Evolutionary conservation across 1,284 basidiomycete species (phyloP).

Genomic region (Ceratobasidium sp.): DNA sequence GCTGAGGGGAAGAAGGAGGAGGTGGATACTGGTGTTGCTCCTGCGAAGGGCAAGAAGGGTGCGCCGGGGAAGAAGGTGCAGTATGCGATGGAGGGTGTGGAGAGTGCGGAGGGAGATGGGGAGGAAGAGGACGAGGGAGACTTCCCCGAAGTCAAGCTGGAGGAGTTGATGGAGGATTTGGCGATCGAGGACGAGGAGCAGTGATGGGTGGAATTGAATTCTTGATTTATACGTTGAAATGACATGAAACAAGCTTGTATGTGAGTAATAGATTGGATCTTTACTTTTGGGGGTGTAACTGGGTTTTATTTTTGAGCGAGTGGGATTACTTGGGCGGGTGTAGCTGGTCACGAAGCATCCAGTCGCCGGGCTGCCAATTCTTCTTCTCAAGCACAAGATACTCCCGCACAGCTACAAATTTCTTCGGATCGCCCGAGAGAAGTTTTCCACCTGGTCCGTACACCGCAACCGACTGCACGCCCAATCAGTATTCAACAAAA

Average conservation of each 20-base stretch:
- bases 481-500: neutral
- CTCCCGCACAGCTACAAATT: constrained; percentile 68
- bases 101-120: constrained; percentile 57
- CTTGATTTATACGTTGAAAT: neutral
- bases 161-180: constrained; percentile 95
- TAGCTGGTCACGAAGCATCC: constrained; percentile 55
- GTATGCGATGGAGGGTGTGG: constrained; percentile 50
- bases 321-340: neutral
- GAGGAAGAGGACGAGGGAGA: constrained; percentile 83
- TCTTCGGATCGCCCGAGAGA: constrained; percentile 53
- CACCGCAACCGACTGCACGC: constrained; percentile 61
- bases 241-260: constrained; percentile 2
- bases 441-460: constrained; percentile 56
- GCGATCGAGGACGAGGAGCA: constrained; percentile 57
- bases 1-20: constrained; percentile 57
- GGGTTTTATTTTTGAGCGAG: neutral
- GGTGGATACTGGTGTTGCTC: constrained; percentile 62
- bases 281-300: neutral
- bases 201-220: neutral
- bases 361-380: constrained; percentile 67
- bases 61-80: constrained; percentile 54
- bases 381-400: constrained; percentile 75
- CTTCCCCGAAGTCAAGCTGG: constrained; percentile 87
- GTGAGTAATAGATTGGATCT: neutral
- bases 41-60: constrained; percentile 77